A percentile compares a stretch with the other conserved stretches of the same genome.
phyloP scores from a whole-genome alignment of 192 early-diverging fungal genomes.

The Backusella tuberculispora region DNA sequence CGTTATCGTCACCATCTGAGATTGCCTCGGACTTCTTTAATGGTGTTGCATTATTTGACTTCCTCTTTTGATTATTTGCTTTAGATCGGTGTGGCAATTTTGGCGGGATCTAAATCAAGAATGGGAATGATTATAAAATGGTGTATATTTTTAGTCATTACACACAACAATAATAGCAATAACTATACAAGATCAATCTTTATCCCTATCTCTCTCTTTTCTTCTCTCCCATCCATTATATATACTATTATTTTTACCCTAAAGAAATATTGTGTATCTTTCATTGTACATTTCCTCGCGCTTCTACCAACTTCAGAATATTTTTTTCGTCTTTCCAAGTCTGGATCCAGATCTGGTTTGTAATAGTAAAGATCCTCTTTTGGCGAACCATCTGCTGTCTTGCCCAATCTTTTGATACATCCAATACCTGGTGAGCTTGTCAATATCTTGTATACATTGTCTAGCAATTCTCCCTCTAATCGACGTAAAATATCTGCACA shows the following conservation, averaged over 20 bases:
- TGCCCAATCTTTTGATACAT: constrained; percentile 49
- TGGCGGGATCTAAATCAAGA: constrained; percentile 46
- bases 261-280: constrained; percentile 53
- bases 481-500: constrained; percentile 40
- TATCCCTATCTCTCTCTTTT: not conserved
- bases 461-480: constrained; percentile 28
- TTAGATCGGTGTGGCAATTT: constrained; percentile 47
- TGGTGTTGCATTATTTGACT: not conserved
- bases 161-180: not conserved
- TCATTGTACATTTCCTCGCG: constrained; percentile 54
- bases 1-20: not conserved
- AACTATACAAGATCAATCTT: not conserved
- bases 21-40: not conserved
- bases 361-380: constrained; percentile 54
- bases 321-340: constrained; percentile 44
- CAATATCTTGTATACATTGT: constrained; percentile 31
- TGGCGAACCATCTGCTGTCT: constrained; percentile 51
- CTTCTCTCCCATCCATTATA: not conserved
- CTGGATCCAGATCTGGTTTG: constrained; percentile 47
- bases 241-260: constrained; percentile 29
- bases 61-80: constrained; percentile 20
- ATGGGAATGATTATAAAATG: not conserved
- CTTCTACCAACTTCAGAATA: constrained; percentile 41
- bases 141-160: not conserved
- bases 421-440: constrained; percentile 40